Conservation (phyloP, 345 rosid genomes). For the Aethionema arabicum region DNA sequence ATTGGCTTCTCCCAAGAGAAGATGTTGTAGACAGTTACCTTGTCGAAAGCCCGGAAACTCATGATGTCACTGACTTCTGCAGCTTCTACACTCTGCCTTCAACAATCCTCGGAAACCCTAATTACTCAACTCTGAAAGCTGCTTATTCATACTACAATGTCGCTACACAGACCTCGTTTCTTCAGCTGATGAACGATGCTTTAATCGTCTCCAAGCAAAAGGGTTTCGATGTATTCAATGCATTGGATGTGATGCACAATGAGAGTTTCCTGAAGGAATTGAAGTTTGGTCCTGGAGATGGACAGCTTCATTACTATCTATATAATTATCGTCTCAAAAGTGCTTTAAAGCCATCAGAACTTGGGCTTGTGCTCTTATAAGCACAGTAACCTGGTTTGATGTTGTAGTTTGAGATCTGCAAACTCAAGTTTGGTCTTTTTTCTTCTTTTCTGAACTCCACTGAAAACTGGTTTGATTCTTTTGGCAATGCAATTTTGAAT, state of each 20-base stretch:
- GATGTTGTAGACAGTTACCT: constrained; percentile 77
- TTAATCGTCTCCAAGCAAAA: constrained; percentile 76
- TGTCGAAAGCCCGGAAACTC: constrained; percentile 85
- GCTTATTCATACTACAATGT: constrained; percentile 96
- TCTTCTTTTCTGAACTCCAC: constrained; percentile 7
- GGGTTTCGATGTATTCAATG: constrained; percentile 87
- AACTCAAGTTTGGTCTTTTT: constrained; percentile 1
- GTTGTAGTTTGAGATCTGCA: constrained; percentile 26
- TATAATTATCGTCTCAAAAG: constrained; percentile 68
- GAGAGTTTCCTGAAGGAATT: constrained; percentile 84
- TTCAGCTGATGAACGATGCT: constrained; percentile 90
- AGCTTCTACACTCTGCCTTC: constrained; percentile 97
- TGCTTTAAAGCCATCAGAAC: constrained; percentile 66
- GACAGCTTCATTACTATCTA: constrained; percentile 90
- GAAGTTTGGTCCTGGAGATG: constrained; percentile 94
- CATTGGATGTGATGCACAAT: constrained; percentile 91
- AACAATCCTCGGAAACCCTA: constrained; percentile 83
- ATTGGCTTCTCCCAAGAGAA: constrained; percentile 88
- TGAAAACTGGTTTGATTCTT: constrained; percentile 32
- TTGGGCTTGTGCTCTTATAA: constrained; percentile 86
- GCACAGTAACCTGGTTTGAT: constrained; percentile 19
- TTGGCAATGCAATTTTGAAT: constrained; percentile 31
- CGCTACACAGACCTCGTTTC: constrained; percentile 71
- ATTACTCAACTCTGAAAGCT: constrained; percentile 71
- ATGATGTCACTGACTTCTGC: constrained; percentile 86